These are phyloP conservation scores for Nakazawaea ernobii DNA, from an alignment of 805 yeast genomes.

Conservation along the genomic window DNA sequence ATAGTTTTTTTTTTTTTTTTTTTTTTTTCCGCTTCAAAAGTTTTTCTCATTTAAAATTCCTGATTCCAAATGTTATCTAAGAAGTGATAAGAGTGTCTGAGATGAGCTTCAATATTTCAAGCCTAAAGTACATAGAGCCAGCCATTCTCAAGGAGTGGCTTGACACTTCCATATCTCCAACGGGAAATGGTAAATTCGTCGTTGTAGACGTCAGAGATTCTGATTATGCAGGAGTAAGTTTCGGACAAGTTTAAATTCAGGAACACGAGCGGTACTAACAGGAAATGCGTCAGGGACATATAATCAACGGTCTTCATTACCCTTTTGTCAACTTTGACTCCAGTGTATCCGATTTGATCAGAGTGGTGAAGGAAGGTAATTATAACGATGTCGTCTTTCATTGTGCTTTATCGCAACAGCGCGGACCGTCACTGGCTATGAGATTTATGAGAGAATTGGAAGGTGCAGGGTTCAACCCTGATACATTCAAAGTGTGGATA, in stretches of 20 bases:
- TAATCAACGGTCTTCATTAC: conserved; percentile 46
- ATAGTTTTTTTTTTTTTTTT: neutral
- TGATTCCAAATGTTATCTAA: too few relatives aligned
- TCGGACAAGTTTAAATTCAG: conserved; percentile 13
- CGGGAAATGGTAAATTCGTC: conserved; percentile 35
- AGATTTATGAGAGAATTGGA: conserved; percentile 45
- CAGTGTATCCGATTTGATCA: conserved; percentile 31
- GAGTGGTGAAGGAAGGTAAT: conserved; percentile 25
- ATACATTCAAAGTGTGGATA: conserved; percentile 54
- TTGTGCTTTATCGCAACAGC: conserved; percentile 83
- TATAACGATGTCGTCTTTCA: conserved; percentile 69
- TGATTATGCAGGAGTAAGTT: conserved; percentile 66
- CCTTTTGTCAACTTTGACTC: conserved; percentile 44
- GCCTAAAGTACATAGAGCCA: conserved; percentile 42
- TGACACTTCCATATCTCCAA: conserved; percentile 27
- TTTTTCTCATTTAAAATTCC: too few relatives aligned
- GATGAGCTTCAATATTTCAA: conserved; percentile 24
- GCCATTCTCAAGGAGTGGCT: conserved; percentile 43
- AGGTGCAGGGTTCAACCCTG: conserved; percentile 21
- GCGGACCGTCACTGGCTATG: conserved; percentile 86
- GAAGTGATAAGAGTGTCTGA: too few relatives aligned
- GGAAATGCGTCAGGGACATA: conserved; percentile 44
- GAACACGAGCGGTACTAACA: conserved; percentile 16
- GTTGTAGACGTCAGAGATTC: conserved; percentile 84
- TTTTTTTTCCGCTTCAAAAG: too few relatives aligned